Conservation (phyloP, 2,329 filamentous ascomycete species). For the Penicillium expansum region DNA sequence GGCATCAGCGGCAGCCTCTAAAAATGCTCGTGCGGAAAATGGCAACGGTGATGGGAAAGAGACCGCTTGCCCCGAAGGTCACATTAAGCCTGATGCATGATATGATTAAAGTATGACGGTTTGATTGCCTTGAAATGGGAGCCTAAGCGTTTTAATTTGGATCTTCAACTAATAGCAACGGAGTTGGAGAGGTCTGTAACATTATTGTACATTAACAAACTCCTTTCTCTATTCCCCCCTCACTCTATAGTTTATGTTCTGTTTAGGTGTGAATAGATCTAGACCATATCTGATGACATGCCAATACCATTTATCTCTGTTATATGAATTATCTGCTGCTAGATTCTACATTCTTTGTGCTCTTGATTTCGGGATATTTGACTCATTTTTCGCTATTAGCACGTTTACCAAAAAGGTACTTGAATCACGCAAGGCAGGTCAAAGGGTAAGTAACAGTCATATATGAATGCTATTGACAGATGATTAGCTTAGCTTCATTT, state of each 20-base stretch:
- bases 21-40: not conserved
- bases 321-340: not conserved
- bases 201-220: constrained; percentile 9
- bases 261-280: constrained; percentile 4
- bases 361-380: not conserved
- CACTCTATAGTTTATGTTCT: constrained; percentile 4
- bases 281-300: not conserved
- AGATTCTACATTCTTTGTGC: not conserved
- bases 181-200: constrained; percentile 5
- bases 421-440: not conserved
- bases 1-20: constrained; percentile 1
- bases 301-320: constrained; percentile 5
- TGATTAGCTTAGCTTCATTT: not conserved
- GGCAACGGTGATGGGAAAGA: constrained; percentile 5
- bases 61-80: not conserved
- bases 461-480: not conserved
- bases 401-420: not conserved
- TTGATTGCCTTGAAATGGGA: not conserved
- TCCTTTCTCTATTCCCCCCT: constrained; percentile 9
- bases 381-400: not conserved
- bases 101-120: not conserved
- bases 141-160: constrained; percentile 6
- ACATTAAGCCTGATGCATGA: not conserved
- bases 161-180: constrained; percentile 1
- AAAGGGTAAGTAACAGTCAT: not conserved